phyloP scores from a whole-genome alignment of 352 stramenopile species.

The Phytophthora fragariae region DNA sequence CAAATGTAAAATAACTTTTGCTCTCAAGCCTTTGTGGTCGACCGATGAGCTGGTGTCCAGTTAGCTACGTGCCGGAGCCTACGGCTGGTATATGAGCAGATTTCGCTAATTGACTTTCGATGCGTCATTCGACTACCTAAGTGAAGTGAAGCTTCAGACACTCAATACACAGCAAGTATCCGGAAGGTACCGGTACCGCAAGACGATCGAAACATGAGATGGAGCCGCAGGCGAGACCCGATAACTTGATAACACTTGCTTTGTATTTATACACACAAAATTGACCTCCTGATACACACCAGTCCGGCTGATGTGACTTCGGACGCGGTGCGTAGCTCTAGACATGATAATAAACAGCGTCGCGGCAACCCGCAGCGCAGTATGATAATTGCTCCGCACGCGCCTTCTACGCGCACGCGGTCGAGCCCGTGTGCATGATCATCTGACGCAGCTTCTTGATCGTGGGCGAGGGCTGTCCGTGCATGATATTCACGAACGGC shows the following conservation, averaged over 20 bases:
- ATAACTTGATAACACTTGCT: slow-evolving; percentile 32
- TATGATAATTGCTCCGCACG: slow-evolving; percentile 22
- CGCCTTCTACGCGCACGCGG: slow-evolving; percentile 40
- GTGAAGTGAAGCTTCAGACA: not conserved
- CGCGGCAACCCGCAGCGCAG: slow-evolving; percentile 8
- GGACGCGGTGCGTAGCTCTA: slow-evolving; percentile 26
- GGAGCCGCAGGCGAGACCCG: not conserved
- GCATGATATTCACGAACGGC: slow-evolving; percentile 66
- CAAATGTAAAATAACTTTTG: slow-evolving; percentile 29
- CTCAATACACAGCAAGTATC: not conserved
- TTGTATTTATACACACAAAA: slow-evolving; percentile 49
- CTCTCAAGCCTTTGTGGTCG: not conserved
- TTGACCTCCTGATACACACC: slow-evolving; percentile 31
- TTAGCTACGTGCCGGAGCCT: too few species aligned
- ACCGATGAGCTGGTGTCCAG: slow-evolving; percentile 5
- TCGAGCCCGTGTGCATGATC: slow-evolving; percentile 54
- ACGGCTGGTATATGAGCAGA: too few species aligned
- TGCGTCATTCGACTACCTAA: not conserved
- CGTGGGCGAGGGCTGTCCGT: slow-evolving; percentile 62
- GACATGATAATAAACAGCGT: slow-evolving; percentile 50
- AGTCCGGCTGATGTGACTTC: slow-evolving; percentile 13
- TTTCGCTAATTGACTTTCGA: slow-evolving; percentile 7
- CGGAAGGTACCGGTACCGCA: too few species aligned
- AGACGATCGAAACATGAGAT: not conserved
- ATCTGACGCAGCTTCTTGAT: slow-evolving; percentile 78